A percentile compares a stretch with the other conserved stretches of the same genome.
Conservation (phyloP, 352 stramenopile genomes). For the Pythium monospermum region DNA sequence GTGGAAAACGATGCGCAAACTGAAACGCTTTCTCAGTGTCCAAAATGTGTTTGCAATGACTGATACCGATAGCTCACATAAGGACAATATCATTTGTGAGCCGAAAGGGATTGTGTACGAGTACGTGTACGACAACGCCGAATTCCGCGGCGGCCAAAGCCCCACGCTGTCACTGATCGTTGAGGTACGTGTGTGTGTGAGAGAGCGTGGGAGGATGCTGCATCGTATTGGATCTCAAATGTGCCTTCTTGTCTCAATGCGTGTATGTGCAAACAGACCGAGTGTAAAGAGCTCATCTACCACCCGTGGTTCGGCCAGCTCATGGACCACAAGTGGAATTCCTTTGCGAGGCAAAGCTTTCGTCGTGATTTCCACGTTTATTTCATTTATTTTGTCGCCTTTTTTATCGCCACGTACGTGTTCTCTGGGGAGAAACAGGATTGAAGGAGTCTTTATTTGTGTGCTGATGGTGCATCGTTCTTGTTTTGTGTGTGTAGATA, state of each 20-base stretch:
- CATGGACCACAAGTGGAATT: conserved; percentile 83
- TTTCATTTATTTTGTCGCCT: conserved; percentile 64
- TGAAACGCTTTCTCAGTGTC: conserved; percentile 56
- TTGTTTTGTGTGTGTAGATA: conserved; percentile 38
- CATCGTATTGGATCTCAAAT: not conserved
- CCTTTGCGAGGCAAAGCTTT: conserved; percentile 63
- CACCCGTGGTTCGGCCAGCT: conserved; percentile 74
- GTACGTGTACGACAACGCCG: conserved; percentile 75
- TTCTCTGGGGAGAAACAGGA: not conserved
- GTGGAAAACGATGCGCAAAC: conserved; percentile 38
- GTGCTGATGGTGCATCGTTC: too few relatives aligned
- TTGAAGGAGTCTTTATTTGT: not conserved
- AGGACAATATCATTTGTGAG: conserved; percentile 65
- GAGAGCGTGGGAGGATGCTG: not conserved
- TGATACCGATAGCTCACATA: conserved; percentile 31
- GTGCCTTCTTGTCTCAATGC: not conserved
- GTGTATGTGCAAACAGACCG: conserved; percentile 38
- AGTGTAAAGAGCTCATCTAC: conserved; percentile 72
- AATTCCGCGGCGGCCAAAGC: conserved; percentile 53
- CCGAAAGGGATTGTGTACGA: conserved; percentile 80
- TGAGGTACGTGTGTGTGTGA: conserved; percentile 51
- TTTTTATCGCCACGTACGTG: conserved; percentile 69
- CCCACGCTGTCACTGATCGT: conserved; percentile 58
- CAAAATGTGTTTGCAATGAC: conserved; percentile 54
- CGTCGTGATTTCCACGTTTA: conserved; percentile 73